phyloP scores from a whole-genome alignment of 495 filamentous ascomycete genomes.

The Hypoxylon crocopeplum region DNA sequence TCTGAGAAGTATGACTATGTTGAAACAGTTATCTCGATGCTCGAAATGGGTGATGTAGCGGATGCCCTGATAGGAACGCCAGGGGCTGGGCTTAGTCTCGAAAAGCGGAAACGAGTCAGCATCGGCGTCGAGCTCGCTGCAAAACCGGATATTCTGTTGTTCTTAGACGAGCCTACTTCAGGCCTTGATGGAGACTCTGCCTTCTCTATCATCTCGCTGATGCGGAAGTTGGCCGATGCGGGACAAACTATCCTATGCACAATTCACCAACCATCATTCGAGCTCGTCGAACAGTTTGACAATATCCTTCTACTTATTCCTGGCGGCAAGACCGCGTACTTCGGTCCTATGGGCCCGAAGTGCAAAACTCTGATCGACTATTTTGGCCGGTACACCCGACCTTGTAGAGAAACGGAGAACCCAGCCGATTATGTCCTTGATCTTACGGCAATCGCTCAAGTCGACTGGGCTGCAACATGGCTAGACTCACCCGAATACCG shows the following conservation, averaged over 20 bases:
- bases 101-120: slow-evolving; percentile 62
- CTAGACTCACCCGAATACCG: slow-evolving; percentile 67
- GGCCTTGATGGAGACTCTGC: slow-evolving; percentile 79
- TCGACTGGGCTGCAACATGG: slow-evolving; percentile 82
- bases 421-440: slow-evolving; percentile 74
- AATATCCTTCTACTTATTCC: slow-evolving; percentile 62
- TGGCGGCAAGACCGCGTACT: slow-evolving; percentile 67
- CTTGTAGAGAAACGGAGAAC: slow-evolving; percentile 65
- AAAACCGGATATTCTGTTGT: slow-evolving; percentile 73
- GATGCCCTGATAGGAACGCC: slow-evolving; percentile 76
- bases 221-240: slow-evolving; percentile 72
- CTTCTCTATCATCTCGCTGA: slow-evolving; percentile 70
- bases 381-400: slow-evolving; percentile 60
- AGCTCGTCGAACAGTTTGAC: slow-evolving; percentile 70
- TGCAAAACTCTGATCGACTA: slow-evolving; percentile 32
- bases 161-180: slow-evolving; percentile 80
- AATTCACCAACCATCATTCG: slow-evolving; percentile 70
- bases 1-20: slow-evolving; percentile 74
- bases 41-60: slow-evolving; percentile 74
- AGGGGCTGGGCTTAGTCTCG: slow-evolving; percentile 56
- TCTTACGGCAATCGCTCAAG: too few relatives aligned
- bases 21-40: slow-evolving; percentile 73
- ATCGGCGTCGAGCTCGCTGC: slow-evolving; percentile 83
- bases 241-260: slow-evolving; percentile 84
- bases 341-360: slow-evolving; percentile 53